These are phyloP conservation scores for Samsoniella hepiali DNA, from an alignment of 2,329 filamentous ascomycete genomes.

Conservation along the genomic window DNA sequence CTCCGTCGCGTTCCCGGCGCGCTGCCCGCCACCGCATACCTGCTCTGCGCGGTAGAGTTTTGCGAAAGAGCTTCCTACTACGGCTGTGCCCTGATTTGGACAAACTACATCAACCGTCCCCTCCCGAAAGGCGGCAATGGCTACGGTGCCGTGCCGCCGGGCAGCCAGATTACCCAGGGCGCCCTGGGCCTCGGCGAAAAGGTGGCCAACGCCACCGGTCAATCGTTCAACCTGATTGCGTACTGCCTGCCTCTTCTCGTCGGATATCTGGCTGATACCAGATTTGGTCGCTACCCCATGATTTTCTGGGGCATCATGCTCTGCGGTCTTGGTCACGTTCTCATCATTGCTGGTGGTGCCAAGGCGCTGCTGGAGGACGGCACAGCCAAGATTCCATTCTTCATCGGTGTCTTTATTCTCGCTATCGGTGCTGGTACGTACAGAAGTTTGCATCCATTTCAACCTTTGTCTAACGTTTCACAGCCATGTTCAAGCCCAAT, in stretches of 20 bases:
- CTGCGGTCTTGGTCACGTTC: slow-evolving; percentile 65
- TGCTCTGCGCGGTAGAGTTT: slow-evolving; percentile 58
- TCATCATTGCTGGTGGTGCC: slow-evolving; percentile 61
- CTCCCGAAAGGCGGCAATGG: slow-evolving; percentile 51
- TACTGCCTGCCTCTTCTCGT: slow-evolving; percentile 56
- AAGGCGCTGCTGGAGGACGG: slow-evolving; percentile 43
- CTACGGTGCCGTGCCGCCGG: slow-evolving; percentile 40
- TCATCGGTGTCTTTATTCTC: slow-evolving; percentile 57
- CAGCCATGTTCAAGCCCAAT: slow-evolving; percentile 67
- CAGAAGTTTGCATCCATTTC: no score
- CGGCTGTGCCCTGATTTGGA: slow-evolving; percentile 33
- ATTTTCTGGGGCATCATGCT: slow-evolving; percentile 68
- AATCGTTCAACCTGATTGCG: slow-evolving; percentile 56
- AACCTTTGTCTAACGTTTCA: background rate
- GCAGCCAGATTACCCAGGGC: slow-evolving; percentile 49
- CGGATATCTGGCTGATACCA: slow-evolving; percentile 62
- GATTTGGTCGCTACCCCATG: slow-evolving; percentile 66
- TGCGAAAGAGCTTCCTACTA: slow-evolving; percentile 61
- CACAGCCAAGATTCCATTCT: slow-evolving; percentile 50
- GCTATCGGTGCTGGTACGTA: slow-evolving; percentile 51
- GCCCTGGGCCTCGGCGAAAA: slow-evolving; percentile 52
- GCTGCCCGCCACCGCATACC: slow-evolving; percentile 51
- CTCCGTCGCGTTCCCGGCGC: slow-evolving; percentile 50
- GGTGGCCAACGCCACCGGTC: slow-evolving; percentile 28
- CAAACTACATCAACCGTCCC: slow-evolving; percentile 60